phyloP scores from a whole-genome alignment of 306 rosid species.

The Glycyrrhiza uralensis region DNA sequence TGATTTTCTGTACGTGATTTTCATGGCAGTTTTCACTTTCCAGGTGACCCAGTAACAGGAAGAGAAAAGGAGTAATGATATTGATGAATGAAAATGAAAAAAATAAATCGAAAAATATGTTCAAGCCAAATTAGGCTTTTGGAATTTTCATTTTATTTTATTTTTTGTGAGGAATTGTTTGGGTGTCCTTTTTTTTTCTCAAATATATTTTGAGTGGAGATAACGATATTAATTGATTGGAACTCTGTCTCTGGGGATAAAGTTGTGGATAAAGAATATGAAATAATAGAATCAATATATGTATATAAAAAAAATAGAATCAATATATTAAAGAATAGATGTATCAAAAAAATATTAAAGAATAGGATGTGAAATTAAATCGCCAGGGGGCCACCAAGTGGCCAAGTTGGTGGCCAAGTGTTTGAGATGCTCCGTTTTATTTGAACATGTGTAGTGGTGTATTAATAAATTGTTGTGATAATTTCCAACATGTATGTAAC shows the following conservation, averaged over 20 bases:
- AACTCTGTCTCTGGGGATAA: not conserved
- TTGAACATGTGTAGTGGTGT: conserved; percentile 25
- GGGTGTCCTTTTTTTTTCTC: not conserved
- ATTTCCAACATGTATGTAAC: conserved; percentile 22
- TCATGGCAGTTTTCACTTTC: conserved; percentile 25
- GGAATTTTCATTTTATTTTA: not conserved
- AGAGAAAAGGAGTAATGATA: not conserved
- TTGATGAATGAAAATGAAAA: not conserved
- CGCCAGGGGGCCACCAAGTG: conserved; percentile 7
- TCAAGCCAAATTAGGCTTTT: not conserved
- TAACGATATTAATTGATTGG: not conserved
- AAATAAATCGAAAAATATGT: not conserved
- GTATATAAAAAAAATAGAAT: too few relatives aligned
- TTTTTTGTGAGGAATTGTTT: not conserved
- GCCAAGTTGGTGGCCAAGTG: not conserved
- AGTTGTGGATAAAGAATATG: conserved; percentile 18
- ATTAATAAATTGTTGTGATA: conserved; percentile 25
- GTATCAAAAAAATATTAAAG: too few relatives aligned
- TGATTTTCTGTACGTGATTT: conserved; percentile 26
- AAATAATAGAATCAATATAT: not conserved
- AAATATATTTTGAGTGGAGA: conserved; percentile 1
- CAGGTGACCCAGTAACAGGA: conserved; percentile 24
- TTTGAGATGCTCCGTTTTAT: conserved; percentile 23
- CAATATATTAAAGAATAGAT: too few relatives aligned
- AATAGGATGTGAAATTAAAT: conserved; percentile 21